These are phyloP conservation scores for Metroxylon sagu DNA, from an alignment of 176 grass and related monocot species.

Conservation along the genomic window DNA sequence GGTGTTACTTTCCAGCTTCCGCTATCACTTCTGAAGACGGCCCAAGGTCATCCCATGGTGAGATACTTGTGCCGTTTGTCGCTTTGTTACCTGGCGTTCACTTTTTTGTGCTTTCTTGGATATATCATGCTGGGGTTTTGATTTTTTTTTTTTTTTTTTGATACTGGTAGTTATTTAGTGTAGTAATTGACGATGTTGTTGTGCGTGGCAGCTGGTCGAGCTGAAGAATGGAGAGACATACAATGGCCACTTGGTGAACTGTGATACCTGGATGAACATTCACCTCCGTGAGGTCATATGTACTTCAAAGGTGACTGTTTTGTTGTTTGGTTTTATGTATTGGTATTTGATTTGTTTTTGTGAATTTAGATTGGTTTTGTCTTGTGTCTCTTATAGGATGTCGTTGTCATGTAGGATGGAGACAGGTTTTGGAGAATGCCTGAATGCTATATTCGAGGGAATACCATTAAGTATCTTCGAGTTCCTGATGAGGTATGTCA, in stretches of 20 bases:
- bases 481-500: slow-evolving; percentile 90
- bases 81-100: too few relatives aligned
- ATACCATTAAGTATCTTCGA: slow-evolving; percentile 97
- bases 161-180: not conserved
- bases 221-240: slow-evolving; percentile 98
- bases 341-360: not conserved
- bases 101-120: too few relatives aligned
- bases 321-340: not conserved
- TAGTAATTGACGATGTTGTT: not conserved
- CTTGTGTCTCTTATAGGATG: slow-evolving; percentile 15
- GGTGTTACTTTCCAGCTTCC: slow-evolving; percentile 57
- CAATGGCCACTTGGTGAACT: slow-evolving; percentile 97
- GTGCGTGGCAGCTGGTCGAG: slow-evolving; percentile 61
- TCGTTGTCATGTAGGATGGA: slow-evolving; percentile 61
- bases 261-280: slow-evolving; percentile 99
- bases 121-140: not conserved
- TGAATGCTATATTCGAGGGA: slow-evolving; percentile 92
- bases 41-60: slow-evolving; percentile 99
- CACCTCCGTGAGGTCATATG: slow-evolving; percentile 98
- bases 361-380: slow-evolving; percentile 5
- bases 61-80: slow-evolving; percentile 10
- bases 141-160: slow-evolving; percentile 6
- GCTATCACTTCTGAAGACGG: slow-evolving; percentile 93
- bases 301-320: slow-evolving; percentile 73
- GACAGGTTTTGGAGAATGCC: slow-evolving; percentile 99